phyloP scores from a whole-genome alignment of 805 yeast genomes.

The Ogataea paraovalis region DNA sequence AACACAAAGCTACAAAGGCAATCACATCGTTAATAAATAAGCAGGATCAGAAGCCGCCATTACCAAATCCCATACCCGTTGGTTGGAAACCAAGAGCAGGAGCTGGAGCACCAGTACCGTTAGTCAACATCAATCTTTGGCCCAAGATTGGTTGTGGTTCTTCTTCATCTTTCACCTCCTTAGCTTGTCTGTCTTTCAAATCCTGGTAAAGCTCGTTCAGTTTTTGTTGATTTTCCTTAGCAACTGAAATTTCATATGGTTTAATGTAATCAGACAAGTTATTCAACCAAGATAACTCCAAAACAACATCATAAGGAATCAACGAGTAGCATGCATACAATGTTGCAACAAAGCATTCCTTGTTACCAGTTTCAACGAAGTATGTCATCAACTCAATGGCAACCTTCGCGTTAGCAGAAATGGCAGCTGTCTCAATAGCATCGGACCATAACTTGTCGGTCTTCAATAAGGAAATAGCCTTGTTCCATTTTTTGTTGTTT shows the following conservation, averaged over 20 bases:
- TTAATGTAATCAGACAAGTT: conserved; percentile 77
- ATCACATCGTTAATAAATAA: background rate
- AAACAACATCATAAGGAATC: conserved; percentile 75
- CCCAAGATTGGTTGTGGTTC: conserved; percentile 44
- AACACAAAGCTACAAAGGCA: background rate
- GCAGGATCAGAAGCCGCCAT: conserved; percentile 33
- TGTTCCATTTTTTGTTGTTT: conserved; percentile 89
- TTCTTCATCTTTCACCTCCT: conserved; percentile 48
- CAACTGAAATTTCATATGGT: conserved; percentile 85
- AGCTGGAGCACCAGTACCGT: conserved; percentile 54
- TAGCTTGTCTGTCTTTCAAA: conserved; percentile 63
- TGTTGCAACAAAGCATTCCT: conserved; percentile 89
- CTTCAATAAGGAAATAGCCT: conserved; percentile 84
- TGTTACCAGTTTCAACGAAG: conserved; percentile 95
- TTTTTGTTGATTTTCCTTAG: conserved; percentile 71
- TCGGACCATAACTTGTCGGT: conserved; percentile 93
- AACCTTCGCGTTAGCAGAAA: conserved; percentile 72
- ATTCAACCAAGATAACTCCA: conserved; percentile 90
- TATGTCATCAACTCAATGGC: conserved; percentile 85
- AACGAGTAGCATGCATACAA: conserved; percentile 81
- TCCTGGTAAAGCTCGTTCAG: conserved; percentile 65
- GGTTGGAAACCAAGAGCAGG: conserved; percentile 54
- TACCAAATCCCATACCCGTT: conserved; percentile 72
- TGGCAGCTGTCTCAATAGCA: conserved; percentile 87
- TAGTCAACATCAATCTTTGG: conserved; percentile 78